Evolutionary conservation across 75 land plant species (phyloP), one percentile per base, ranked within the genome.

Genomic region (Pinus tabuliformis): DNA sequence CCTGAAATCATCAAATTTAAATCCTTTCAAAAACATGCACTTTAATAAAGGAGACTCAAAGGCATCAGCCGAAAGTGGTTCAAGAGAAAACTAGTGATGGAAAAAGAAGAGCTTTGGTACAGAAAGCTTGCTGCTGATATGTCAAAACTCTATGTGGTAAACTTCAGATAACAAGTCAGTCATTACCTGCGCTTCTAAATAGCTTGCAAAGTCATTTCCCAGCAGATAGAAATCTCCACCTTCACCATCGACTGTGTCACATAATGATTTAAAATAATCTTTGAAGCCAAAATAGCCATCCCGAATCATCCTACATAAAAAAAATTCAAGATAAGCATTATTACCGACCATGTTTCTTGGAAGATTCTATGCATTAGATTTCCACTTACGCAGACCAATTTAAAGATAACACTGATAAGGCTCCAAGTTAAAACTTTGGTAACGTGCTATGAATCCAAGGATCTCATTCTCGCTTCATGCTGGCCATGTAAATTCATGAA

Each of bases 181-280:
- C 22, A 56, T 11, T 76, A 88, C 94, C 87, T 92, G 94, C 26
- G 95, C 95, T 75, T 90, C 92, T 33, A 92, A 80, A 75, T 92
- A 90, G 59, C 86, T 83, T 58, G 80, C 56, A 79, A 92, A 92
- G 72, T 92, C 94, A 72, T 86, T 59, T 62, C 90, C 94, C 14
- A 92, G 75, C 8, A 92, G 78, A 82, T 92, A 92, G 68, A 78
- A 88, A 75, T 92, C 94, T 30, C 82, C 80, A 13, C 57, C 78
- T 18, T 54, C 73, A 30, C 81, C 86, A 56, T 90, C 94, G 59
- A 92, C 76, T 28, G 85, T 73, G 36, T 92, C 89, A 73, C 94
- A 92, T 57, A 92, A 82, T 39, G 90, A 81, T 57, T 90, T 84
- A 81, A 92, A 90, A 81, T 92, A 90, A 58, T 92, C 94, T 65